phyloP scores from a whole-genome alignment of 176 grass and related monocot genomes.

The Avena atlantica region DNA sequence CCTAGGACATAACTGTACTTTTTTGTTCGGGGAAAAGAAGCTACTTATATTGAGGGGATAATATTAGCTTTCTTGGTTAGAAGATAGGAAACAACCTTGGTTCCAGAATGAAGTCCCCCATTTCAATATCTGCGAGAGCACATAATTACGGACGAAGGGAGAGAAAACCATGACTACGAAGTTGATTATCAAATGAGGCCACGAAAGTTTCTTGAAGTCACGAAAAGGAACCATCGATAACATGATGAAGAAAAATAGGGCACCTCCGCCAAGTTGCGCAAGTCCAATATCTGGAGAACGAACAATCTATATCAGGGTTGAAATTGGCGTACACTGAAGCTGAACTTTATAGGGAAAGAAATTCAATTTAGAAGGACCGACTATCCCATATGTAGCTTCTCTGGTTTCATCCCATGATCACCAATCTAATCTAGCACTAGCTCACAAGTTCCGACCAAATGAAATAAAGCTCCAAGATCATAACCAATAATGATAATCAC shows the following conservation, averaged over 20 bases:
- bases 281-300: conserved; percentile 32
- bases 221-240: not conserved
- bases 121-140: conserved; percentile 13
- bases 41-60: not conserved
- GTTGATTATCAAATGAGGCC: not conserved
- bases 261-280: not conserved
- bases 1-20: not conserved
- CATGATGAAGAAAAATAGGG: not conserved
- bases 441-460: not conserved
- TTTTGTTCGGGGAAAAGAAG: not conserved
- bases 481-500: not conserved
- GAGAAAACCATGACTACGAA: not conserved
- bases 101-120: not conserved
- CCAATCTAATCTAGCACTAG: not conserved
- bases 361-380: not conserved
- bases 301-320: not conserved
- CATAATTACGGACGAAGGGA: not conserved
- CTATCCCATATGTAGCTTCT: not conserved
- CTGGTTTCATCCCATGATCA: not conserved
- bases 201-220: not conserved
- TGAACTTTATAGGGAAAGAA: not conserved
- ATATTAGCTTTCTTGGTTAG: not conserved
- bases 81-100: not conserved
- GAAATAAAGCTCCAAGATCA: not conserved
- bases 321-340: not conserved